Conservation (phyloP, 805 yeast species). For the Pichia eremophila region DNA sequence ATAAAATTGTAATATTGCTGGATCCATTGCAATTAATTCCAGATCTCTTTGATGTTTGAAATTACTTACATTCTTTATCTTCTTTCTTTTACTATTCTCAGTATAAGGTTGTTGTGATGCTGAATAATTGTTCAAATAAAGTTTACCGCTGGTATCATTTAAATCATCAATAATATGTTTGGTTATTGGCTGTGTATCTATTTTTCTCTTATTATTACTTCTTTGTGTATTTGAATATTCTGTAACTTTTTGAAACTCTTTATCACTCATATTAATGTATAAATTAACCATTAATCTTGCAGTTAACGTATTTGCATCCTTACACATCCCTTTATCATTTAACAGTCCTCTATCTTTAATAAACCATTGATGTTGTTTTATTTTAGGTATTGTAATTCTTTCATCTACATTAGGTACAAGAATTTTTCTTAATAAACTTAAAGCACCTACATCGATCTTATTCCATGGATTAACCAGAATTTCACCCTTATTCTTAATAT, state of each 20-base stretch:
- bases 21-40: slow-evolving; percentile 38
- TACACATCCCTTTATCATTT: slow-evolving; percentile 39
- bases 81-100: slow-evolving; percentile 27
- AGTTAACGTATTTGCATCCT: slow-evolving; percentile 42
- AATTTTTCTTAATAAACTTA: slow-evolving; percentile 44
- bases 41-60: slow-evolving; percentile 15
- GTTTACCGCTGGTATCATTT: slow-evolving; percentile 11
- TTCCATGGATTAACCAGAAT: slow-evolving; percentile 45
- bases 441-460: slow-evolving; percentile 36
- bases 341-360: slow-evolving; percentile 34
- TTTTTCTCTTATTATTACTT: slow-evolving; percentile 6
- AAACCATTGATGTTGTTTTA: slow-evolving; percentile 50
- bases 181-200: slow-evolving; percentile 38
- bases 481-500: slow-evolving; percentile 36
- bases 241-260: slow-evolving; percentile 29
- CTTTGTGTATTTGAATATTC: slow-evolving; percentile 18
- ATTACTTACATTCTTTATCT: slow-evolving; percentile 21
- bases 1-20: slow-evolving; percentile 39
- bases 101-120: slow-evolving; percentile 36
- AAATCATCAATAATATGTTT: slow-evolving; percentile 32
- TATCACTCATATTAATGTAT: slow-evolving; percentile 44
- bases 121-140: slow-evolving; percentile 24
- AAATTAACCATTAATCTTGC: slow-evolving; percentile 41
- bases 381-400: slow-evolving; percentile 33
- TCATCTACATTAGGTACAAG: slow-evolving; percentile 39